These are phyloP conservation scores for Carex scoparia DNA, from an alignment of 176 grass and related monocot genomes.

Conservation along the genomic window DNA sequence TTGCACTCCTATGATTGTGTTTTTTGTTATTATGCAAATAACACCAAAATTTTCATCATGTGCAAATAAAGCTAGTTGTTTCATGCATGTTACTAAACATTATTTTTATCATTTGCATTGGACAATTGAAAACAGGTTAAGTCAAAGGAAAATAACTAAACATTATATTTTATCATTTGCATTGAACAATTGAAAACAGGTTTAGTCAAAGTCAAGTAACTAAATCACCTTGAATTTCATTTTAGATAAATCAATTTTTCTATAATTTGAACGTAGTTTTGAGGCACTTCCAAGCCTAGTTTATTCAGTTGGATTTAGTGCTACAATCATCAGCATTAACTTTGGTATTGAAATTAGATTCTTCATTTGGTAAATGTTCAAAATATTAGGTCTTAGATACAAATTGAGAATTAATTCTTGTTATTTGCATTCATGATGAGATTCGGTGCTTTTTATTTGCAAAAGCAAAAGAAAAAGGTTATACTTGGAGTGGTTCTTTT, in stretches of 20 bases:
- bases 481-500: neutral
- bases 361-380: neutral
- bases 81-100: neutral
- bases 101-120: neutral
- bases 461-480: neutral
- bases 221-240: neutral
- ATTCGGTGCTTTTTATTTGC: neutral
- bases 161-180: neutral
- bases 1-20: constrained; percentile 21
- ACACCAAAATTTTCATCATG: neutral
- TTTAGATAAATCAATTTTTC: neutral
- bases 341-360: constrained; percentile 5
- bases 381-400: neutral
- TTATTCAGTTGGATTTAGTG: neutral
- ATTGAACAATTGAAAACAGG: neutral
- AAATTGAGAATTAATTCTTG: neutral
- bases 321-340: neutral
- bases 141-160: neutral
- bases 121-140: neutral
- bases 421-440: neutral
- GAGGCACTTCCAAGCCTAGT: neutral
- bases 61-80: neutral
- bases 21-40: neutral
- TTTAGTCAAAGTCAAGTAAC: neutral
- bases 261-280: neutral